Evolutionary conservation across 2,329 filamentous ascomycete genomes (phyloP), one percentile per base, ranked within the genome.

Genomic region (Chrysosphaeria jannelii): DNA sequence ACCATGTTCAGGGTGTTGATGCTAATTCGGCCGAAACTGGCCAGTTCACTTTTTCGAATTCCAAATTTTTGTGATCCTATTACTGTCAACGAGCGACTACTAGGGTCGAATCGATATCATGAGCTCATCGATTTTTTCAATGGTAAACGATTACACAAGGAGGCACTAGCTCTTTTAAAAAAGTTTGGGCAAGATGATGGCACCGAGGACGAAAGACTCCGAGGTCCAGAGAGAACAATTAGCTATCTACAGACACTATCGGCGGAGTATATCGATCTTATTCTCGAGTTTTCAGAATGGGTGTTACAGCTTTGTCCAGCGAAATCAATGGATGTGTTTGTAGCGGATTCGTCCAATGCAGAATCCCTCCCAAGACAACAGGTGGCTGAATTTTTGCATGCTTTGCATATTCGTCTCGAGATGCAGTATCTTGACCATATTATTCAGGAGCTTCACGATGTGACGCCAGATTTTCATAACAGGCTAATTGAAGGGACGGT

Each of bases 81-180:
- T 14, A 85, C 93, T 3, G 81, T 97, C 12, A 85, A 90, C 39
- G 74, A 90, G 42, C 78, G 78, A 35, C 50, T 97, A 4, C 64
- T 90, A 28, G 75, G 90, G 39, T 75, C 68, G 19, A 72, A 72
- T 27, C 64, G 79, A 15, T 91, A 89, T 43, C 81, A 69, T 24
- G 81, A 93, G 44, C 51, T 97, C 2, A 78, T 97, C n/a, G 81
- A 93, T 41, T 97, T 97, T 39, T 66, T 93, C 33, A 76, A 88
- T 36, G 85, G 85, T 31, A 97, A 97, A 47, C 79, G 70, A 41
- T 55, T 93, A 19, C 85, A 97, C 43, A 63, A 68, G 10, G 67
- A 88, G 37, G 81, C 85, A 0, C 47, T 97, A 10, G 70, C 76
- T 32, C 48, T 91, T 14, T 53, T 97, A 1, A 59, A 62, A 33